phyloP scores from a whole-genome alignment of 495 filamentous ascomycete genomes.

The Hypoxylon fuscum region DNA sequence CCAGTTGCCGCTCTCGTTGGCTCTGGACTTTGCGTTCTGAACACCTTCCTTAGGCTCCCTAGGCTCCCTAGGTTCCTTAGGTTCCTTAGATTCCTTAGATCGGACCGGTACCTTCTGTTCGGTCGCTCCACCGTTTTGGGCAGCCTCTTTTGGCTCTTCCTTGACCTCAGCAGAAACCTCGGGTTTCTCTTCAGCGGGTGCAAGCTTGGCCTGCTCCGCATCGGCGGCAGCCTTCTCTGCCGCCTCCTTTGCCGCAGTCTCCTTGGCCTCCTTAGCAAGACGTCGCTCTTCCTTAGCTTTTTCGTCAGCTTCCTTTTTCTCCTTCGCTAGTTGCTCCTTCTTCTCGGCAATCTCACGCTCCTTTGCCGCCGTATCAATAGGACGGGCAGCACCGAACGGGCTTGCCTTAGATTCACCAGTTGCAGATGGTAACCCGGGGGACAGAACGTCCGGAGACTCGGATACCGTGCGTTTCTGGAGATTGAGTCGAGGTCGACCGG shows the following conservation, averaged over 20 bases:
- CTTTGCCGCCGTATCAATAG: constrained; percentile 86
- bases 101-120: constrained; percentile 49
- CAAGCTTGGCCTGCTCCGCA: constrained; percentile 55
- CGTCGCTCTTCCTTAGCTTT: constrained; percentile 80
- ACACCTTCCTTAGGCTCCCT: constrained; percentile 31
- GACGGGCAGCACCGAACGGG: constrained; percentile 89
- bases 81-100: constrained; percentile 40
- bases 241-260: constrained; percentile 67
- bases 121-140: constrained; percentile 35
- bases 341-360: constrained; percentile 93
- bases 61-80: constrained; percentile 47
- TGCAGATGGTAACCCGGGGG: constrained; percentile 55
- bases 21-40: constrained; percentile 49
- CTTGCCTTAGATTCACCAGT: constrained; percentile 78
- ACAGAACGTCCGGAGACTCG: constrained; percentile 65
- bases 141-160: constrained; percentile 37
- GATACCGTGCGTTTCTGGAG: constrained; percentile 88
- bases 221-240: constrained; percentile 66
- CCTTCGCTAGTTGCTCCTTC: constrained; percentile 72
- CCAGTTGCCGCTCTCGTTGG: constrained; percentile 63
- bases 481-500: constrained; percentile 78
- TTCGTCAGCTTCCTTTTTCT: constrained; percentile 89
- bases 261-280: constrained; percentile 74
- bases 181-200: constrained; percentile 39
- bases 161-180: constrained; percentile 34